Evolutionary conservation across 1,284 basidiomycete species (phyloP).

Genomic region (Rhodotorula glutinis): DNA sequence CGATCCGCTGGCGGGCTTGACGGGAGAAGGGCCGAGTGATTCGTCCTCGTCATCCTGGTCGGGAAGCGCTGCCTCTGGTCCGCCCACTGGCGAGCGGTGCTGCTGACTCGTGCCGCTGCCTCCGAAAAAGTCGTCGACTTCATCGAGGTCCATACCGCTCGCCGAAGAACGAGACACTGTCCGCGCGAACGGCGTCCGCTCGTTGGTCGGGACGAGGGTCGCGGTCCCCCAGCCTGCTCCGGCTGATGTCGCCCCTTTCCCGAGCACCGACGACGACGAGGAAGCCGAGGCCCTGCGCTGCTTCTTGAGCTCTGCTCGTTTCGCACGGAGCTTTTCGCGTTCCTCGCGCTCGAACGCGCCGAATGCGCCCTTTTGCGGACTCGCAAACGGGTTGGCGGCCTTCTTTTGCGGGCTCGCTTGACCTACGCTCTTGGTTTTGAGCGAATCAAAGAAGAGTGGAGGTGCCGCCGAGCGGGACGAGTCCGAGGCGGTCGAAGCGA

Average conservation of each 20-base stretch:
- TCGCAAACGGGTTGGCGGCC: slow-evolving; percentile 24
- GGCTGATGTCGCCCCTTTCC: not conserved
- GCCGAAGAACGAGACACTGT: not conserved
- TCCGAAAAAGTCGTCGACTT: slow-evolving; percentile 20
- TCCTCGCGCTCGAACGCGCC: slow-evolving; percentile 13
- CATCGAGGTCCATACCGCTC: slow-evolving; percentile 20
- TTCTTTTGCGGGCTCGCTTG: not conserved
- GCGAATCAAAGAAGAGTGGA: not conserved
- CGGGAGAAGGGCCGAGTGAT: slow-evolving; percentile 29
- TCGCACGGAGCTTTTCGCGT: not conserved
- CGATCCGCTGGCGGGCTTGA: slow-evolving; percentile 19
- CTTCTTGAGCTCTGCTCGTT: not conserved
- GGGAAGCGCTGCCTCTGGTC: too few relatives aligned
- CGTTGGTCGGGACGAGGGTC: not conserved
- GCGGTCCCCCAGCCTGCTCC: slow-evolving; percentile 17
- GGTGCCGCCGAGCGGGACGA: not conserved
- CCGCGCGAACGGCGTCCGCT: not conserved
- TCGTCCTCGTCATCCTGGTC: slow-evolving; percentile 21
- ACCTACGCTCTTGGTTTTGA: slow-evolving; percentile 10
- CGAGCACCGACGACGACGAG: slow-evolving; percentile 4
- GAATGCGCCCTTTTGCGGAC: slow-evolving; percentile 14
- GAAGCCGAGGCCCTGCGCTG: not conserved
- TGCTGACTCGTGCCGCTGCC: not conserved
- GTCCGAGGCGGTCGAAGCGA: not conserved
- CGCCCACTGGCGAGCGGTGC: not conserved